Evolutionary conservation across 2,329 filamentous ascomycete species (phyloP).

Genomic region (Fusarium abutilonis): DNA sequence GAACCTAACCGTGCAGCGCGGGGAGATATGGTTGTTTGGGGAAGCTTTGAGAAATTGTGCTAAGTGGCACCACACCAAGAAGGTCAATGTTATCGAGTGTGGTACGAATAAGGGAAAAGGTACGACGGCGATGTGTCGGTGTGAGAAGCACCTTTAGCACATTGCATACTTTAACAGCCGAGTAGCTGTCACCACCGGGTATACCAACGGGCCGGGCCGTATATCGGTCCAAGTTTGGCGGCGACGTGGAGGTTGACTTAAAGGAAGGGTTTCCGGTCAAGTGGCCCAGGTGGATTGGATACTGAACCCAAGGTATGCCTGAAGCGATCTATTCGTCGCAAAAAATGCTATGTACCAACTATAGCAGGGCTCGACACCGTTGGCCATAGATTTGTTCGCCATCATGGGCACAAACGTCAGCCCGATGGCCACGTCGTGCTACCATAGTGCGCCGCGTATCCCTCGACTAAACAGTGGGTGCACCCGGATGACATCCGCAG

Average conservation of each 20-base stretch:
- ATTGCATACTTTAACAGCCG: background rate
- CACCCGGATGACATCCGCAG: conserved; percentile 22
- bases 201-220: conserved; percentile 44
- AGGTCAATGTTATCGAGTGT: conserved; percentile 15
- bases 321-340: conserved; percentile 23
- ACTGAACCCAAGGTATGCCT: conserved; percentile 4
- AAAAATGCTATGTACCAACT: conserved; percentile 3
- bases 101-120: conserved; percentile 13
- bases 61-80: conserved; percentile 19
- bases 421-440: conserved; percentile 29
- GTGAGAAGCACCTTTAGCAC: conserved; percentile 19
- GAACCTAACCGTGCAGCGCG: conserved; percentile 32
- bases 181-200: conserved; percentile 32
- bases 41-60: conserved; percentile 18
- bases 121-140: conserved; percentile 36
- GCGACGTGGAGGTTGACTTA: conserved; percentile 3
- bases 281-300: conserved; percentile 28
- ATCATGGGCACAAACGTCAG: conserved; percentile 31
- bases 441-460: conserved; percentile 21
- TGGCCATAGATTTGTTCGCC: conserved; percentile 20
- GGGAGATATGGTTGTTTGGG: conserved; percentile 13
- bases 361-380: conserved; percentile 16
- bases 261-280: conserved; percentile 31
- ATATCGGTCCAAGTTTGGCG: conserved; percentile 28
- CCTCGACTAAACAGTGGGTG: conserved; percentile 20